Evolutionary conservation across 495 filamentous ascomycete genomes (phyloP).

Genomic region (Hyaloscypha hepaticicola): DNA sequence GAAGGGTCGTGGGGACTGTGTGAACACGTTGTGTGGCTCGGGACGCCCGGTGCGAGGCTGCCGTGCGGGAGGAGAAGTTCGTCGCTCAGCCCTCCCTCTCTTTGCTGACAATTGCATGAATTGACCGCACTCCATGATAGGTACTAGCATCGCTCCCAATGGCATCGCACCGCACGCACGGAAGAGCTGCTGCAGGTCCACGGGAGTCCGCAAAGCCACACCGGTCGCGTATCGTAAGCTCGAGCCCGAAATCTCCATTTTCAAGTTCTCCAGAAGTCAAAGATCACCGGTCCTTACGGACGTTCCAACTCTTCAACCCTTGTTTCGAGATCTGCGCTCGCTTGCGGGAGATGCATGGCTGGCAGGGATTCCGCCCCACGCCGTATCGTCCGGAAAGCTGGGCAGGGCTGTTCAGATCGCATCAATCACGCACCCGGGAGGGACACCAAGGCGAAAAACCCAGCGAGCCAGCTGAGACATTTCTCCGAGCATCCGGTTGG

Average conservation of each 20-base stretch:
- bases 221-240: not conserved
- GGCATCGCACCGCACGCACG: not conserved
- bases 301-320: not conserved
- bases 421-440: not conserved
- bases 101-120: not conserved
- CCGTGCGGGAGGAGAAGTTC: not conserved
- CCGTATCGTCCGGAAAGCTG: not conserved
- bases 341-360: not conserved
- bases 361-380: not conserved
- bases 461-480: not conserved
- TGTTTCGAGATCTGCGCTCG: not conserved
- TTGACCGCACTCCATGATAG: no score
- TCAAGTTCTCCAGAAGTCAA: not conserved
- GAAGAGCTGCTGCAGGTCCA: not conserved
- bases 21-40: no score
- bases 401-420: not conserved
- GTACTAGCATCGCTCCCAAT: no score
- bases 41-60: not conserved
- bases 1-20: not conserved
- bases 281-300: not conserved
- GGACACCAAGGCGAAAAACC: no score
- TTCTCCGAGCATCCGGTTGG: not conserved
- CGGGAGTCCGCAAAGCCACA: not conserved
- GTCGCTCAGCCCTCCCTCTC: no score
- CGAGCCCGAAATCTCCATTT: not conserved